Conservation (phyloP, 805 yeast species). For the Zygotorulaspora florentina region DNA sequence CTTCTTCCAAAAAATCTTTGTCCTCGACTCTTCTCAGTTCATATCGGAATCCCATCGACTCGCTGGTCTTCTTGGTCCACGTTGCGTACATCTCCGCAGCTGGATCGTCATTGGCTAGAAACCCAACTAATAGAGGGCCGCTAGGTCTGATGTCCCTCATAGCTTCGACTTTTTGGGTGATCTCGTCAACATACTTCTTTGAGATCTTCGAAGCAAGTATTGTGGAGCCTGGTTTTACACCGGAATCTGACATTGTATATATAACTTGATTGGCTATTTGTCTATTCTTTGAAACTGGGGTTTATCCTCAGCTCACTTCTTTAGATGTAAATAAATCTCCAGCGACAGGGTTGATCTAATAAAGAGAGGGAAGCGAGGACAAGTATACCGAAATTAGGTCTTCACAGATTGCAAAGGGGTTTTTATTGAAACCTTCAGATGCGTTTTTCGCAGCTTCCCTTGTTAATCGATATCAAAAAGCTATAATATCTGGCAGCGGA, state of each 20-base stretch:
- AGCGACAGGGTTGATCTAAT: too few relatives aligned
- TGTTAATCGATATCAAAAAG: too few relatives aligned
- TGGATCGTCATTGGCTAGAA: slow-evolving; percentile 88
- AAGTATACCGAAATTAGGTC: too few relatives aligned
- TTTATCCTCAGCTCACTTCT: neutral
- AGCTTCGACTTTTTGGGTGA: slow-evolving; percentile 50
- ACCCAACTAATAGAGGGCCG: slow-evolving; percentile 80
- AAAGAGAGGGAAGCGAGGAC: too few relatives aligned
- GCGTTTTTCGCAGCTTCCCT: too few relatives aligned
- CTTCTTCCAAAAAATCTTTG: slow-evolving; percentile 82
- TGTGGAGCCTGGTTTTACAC: slow-evolving; percentile 59
- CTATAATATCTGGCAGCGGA: too few relatives aligned
- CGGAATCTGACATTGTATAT: neutral
- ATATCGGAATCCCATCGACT: slow-evolving; percentile 78
- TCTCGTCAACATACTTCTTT: slow-evolving; percentile 72
- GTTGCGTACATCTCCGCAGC: slow-evolving; percentile 94
- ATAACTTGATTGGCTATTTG: neutral
- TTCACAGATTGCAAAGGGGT: too few relatives aligned
- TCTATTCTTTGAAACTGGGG: neutral
- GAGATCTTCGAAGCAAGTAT: slow-evolving; percentile 86
- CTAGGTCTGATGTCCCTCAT: slow-evolving; percentile 39
- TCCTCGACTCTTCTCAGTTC: slow-evolving; percentile 64
- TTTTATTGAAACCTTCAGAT: too few relatives aligned
- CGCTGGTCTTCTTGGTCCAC: slow-evolving; percentile 92
- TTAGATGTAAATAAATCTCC: neutral